Conservation (phyloP, 1,284 basidiomycete genomes). For the Exobasidium cylindrosporum region DNA sequence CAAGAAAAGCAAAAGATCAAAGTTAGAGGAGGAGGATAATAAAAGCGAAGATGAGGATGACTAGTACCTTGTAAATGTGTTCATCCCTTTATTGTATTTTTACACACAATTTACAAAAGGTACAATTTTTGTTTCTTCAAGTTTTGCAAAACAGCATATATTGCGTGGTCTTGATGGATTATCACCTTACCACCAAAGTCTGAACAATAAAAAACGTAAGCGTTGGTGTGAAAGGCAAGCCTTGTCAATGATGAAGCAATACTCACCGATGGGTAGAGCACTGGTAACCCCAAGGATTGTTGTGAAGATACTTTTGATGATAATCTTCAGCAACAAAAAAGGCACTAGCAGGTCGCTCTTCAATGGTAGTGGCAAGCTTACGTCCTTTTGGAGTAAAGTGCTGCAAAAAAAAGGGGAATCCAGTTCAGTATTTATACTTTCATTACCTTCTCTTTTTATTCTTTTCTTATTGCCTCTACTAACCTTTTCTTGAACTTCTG, state of each 20-base stretch:
- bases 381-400: slow-evolving; percentile 66
- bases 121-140: too few species aligned
- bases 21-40: neutral
- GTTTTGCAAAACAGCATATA: neutral
- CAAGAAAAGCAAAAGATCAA: neutral
- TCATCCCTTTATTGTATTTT: too few species aligned
- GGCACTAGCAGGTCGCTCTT: slow-evolving; percentile 21
- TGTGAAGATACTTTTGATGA: slow-evolving; percentile 51
- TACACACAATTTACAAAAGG: too few species aligned
- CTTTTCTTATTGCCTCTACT: neutral
- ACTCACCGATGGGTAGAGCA: slow-evolving; percentile 12
- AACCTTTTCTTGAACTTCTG: slow-evolving; percentile 73
- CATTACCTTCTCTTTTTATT: neutral
- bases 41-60: neutral
- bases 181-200: neutral
- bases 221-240: too few species aligned
- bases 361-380: slow-evolving; percentile 69
- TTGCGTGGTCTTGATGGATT: neutral
- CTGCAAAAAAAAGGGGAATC: neutral
- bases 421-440: too few species aligned
- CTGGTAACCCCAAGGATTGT: slow-evolving; percentile 14
- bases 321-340: slow-evolving; percentile 47
- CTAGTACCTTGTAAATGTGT: too few species aligned
- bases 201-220: too few species aligned
- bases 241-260: too few species aligned